Evolutionary conservation across 176 grass and related monocot species (phyloP).

Genomic region (Oropetium thomaeum): DNA sequence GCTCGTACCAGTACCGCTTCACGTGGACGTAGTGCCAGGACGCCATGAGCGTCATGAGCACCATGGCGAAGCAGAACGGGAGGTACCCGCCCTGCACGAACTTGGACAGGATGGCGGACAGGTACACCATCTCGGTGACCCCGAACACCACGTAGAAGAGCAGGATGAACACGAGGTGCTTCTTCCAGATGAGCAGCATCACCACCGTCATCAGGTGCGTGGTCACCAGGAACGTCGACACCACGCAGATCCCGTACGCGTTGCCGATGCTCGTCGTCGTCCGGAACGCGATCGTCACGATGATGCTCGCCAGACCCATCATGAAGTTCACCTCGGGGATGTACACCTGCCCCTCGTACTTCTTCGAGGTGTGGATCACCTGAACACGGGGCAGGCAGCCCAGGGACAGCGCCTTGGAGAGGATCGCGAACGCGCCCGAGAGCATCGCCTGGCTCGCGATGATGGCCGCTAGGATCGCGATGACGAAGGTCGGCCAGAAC

Average conservation of each 20-base stretch:
- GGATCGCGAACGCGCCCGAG: conserved; percentile 68
- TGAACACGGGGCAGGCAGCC: conserved; percentile 77
- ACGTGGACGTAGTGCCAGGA: conserved; percentile 66
- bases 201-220: conserved; percentile 68
- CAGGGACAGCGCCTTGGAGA: conserved; percentile 72
- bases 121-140: conserved; percentile 53
- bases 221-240: conserved; percentile 74
- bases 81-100: conserved; percentile 72
- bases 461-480: conserved; percentile 63
- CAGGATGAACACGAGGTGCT: conserved; percentile 41
- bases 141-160: conserved; percentile 56
- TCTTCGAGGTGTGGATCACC: conserved; percentile 72
- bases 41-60: conserved; percentile 57
- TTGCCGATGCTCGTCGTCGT: conserved; percentile 62
- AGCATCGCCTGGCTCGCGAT: conserved; percentile 96
- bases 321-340: conserved; percentile 91
- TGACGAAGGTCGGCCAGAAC: conserved; percentile 73
- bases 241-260: conserved; percentile 78
- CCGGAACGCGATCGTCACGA: conserved; percentile 66
- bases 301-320: conserved; percentile 67
- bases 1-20: conserved; percentile 52
- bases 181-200: conserved; percentile 84
- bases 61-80: conserved; percentile 47
- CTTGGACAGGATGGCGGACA: conserved; percentile 62
- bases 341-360: conserved; percentile 73